Base-by-base conservation (phyloP, 257 asterid genomes). In the Solanum pinnatisectum region DNA sequence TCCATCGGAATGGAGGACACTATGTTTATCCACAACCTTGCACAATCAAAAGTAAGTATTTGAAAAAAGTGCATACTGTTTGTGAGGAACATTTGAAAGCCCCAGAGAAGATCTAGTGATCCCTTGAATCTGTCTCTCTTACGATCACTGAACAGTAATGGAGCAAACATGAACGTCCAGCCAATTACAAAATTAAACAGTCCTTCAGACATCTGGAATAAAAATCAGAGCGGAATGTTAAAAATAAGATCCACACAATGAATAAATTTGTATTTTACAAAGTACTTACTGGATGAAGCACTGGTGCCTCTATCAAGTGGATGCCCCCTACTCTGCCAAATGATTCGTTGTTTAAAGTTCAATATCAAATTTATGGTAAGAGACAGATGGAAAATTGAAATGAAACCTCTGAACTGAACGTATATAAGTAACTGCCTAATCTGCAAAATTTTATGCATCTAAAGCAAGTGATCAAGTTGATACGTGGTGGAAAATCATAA, bases 291-390 rank as follows among this genome's bases (percentile, higher is more conserved):
- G 98, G 98, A 90, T 94, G 98, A 87, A 93, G 92, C 84, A 93
- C 95, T 2, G 98, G 98, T 60, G 98, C 96, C 91, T 96, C 98
- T 13, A 94, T 46, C 72, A 95, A 86, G 93, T 96, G 98, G 93
- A 95, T 88, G 84, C 99, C 99, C 88, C 93, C 99, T 97, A 93
- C 96, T 92, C 99, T 95, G 98, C 91, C 98, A 91, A 92, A 89
- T 89, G 68, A 72, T 89, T 18, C 30, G 13, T 27, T 81, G 70
- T 14, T 59, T 81, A 46, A 46, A 81, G 68, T 81, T 81, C 68
- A 81, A 81, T 18, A 59, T 46, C 42, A 81, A 81, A 46, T 16
- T 46, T 46, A 30, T 5, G 70, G 70, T 30, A 81, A 81, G 37
- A 3, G 25, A 46, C 67, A 16, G 40, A 79, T 4, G 37, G 85